These are phyloP conservation scores for Jasminum sambac DNA, from an alignment of 257 asterid genomes.

Conservation along the genomic window DNA sequence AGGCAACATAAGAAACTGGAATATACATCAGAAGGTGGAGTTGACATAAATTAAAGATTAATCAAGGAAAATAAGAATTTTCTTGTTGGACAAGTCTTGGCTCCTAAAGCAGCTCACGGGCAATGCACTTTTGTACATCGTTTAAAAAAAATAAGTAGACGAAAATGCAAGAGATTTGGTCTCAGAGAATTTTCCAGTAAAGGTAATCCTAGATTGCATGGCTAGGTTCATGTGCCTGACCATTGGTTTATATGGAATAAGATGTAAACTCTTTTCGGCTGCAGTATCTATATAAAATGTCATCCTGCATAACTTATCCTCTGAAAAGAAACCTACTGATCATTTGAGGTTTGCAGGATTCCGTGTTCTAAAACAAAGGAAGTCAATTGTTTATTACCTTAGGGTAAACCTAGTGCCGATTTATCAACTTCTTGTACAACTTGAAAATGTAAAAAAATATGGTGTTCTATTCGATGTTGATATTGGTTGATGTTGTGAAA, in stretches of 20 bases:
- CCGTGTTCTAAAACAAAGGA: not conserved
- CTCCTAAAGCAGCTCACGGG: not conserved
- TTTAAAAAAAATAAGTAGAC: not conserved
- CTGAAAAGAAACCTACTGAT: not conserved
- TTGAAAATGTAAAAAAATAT: not conserved
- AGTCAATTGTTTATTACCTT: not conserved
- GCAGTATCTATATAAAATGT: not conserved
- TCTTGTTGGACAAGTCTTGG: not conserved
- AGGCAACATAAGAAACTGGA: not conserved
- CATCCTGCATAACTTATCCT: not conserved
- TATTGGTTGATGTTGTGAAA: not conserved
- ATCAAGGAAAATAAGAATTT: conserved; percentile 5
- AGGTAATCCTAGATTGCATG: not conserved
- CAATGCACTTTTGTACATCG: not conserved
- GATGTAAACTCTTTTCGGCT: not conserved
- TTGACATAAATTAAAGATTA: not conserved
- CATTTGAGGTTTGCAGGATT: not conserved
- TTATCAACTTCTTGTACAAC: not conserved
- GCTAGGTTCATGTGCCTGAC: not conserved
- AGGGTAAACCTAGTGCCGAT: not conserved
- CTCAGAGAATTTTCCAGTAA: not conserved
- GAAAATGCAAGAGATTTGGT: not conserved
- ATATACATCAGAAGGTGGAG: not conserved
- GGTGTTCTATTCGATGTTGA: not conserved
- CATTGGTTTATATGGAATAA: not conserved